Conservation (phyloP, 1,284 basidiomycete species). For the Xerocomus cyaneibrunnescens region DNA sequence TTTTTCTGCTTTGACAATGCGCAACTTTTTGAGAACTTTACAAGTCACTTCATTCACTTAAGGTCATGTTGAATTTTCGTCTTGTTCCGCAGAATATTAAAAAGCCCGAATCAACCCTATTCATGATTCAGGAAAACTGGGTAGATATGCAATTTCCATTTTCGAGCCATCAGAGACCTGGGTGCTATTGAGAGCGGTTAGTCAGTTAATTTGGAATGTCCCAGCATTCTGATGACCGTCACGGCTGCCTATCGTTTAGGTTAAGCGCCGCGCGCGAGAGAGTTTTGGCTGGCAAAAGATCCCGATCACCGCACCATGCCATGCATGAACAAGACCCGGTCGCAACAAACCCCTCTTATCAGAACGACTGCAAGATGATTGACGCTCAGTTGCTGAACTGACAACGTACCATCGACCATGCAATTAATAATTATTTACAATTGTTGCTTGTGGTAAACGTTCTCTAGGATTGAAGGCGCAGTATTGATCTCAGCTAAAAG, state of each 20-base stretch:
- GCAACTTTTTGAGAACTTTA: not conserved
- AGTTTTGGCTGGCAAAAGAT: not conserved
- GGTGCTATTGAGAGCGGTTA: not conserved
- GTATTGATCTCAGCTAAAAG: not conserved
- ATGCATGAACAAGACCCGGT: not conserved
- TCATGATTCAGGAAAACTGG: not conserved
- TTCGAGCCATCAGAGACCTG: not conserved
- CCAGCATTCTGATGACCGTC: constrained; percentile 1
- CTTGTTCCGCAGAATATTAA: not conserved
- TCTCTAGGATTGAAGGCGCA: not conserved
- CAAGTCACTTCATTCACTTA: constrained; percentile 4
- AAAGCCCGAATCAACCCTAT: not conserved
- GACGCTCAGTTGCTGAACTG: constrained; percentile 1
- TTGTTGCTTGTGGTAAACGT: not conserved
- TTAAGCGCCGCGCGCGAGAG: not conserved
- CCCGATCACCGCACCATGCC: constrained; percentile 9
- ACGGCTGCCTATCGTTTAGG: not conserved
- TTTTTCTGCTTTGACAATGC: too few relatives aligned
- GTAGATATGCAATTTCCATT: not conserved
- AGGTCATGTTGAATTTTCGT: constrained; percentile 1
- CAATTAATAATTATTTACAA: not conserved
- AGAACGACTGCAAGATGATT: not conserved
- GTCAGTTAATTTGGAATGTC: constrained; percentile 12
- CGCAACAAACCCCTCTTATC: not conserved
- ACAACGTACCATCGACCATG: not conserved